phyloP scores from a whole-genome alignment of 2,329 filamentous ascomycete species.

The Tolypocladium tundrense region DNA sequence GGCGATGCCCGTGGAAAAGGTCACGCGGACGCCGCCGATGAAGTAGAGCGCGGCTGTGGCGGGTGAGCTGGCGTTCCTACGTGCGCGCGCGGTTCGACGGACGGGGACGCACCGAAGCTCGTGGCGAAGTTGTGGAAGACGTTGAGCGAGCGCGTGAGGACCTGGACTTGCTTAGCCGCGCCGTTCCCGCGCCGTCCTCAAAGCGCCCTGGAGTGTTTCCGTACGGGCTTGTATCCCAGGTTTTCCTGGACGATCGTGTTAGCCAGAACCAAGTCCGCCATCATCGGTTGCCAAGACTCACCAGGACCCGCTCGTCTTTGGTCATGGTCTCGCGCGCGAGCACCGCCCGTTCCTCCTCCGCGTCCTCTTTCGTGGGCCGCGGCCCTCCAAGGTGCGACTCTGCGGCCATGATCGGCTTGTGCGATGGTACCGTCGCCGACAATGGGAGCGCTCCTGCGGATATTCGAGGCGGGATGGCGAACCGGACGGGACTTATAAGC shows the following conservation, averaged over 20 bases:
- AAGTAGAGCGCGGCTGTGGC: conserved; percentile 47
- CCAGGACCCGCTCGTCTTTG: neutral
- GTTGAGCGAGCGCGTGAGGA: neutral
- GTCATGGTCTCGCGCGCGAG: neutral
- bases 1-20: conserved; percentile 52
- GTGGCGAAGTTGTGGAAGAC: neutral
- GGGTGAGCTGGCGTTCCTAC: too few species aligned
- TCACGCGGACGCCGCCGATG: conserved; percentile 48
- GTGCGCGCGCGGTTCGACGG: too few species aligned
- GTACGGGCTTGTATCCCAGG: neutral
- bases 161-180: neutral
- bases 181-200: neutral
- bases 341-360: neutral
- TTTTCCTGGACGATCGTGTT: neutral
- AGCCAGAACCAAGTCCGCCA: neutral
- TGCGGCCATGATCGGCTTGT: neutral
- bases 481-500: neutral
- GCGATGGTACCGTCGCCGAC: neutral
- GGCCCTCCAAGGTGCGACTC: neutral
- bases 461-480: neutral
- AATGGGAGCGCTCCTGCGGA: neutral
- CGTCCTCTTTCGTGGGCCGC: neutral
- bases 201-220: neutral
- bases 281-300: neutral
- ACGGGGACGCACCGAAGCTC: neutral